Percentiles rank a stretch among this genome's conserved stretches.
phyloP scores from a whole-genome alignment of 129 eudicot genomes.

The Glebionis coronaria region DNA sequence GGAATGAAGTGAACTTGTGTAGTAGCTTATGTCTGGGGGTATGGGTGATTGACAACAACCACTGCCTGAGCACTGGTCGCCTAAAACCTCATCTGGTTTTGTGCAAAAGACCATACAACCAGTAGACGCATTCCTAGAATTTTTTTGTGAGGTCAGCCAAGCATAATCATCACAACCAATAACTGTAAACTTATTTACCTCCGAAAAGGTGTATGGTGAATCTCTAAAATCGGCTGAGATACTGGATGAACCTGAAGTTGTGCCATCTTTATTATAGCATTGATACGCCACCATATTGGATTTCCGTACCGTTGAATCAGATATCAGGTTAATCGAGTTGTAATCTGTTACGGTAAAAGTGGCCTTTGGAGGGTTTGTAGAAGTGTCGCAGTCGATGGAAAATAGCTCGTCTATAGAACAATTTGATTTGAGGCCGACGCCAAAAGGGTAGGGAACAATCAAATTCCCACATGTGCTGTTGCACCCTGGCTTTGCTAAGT shows the following conservation, averaged over 20 bases:
- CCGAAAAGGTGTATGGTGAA: slow-evolving; percentile 28
- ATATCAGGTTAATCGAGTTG: slow-evolving; percentile 19
- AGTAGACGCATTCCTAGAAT: not conserved
- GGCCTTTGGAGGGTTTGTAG: slow-evolving; percentile 11
- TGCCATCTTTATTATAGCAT: slow-evolving; percentile 3
- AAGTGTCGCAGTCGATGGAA: slow-evolving; percentile 30
- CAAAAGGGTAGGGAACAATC: slow-evolving; percentile 25
- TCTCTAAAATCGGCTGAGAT: not conserved
- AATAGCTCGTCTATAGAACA: not conserved
- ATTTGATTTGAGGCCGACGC: not conserved
- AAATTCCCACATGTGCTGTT: slow-evolving; percentile 8
- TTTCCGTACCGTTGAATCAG: slow-evolving; percentile 18
- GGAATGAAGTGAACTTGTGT: too few species aligned
- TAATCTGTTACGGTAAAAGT: not conserved
- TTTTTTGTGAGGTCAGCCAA: not conserved
- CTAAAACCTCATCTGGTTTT: slow-evolving; percentile 8
- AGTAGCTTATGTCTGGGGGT: slow-evolving; percentile 8
- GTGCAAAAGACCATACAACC: slow-evolving; percentile 27
- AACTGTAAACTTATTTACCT: slow-evolving; percentile 30
- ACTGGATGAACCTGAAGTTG: not conserved
- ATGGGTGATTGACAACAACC: slow-evolving; percentile 46
- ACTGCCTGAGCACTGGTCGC: slow-evolving; percentile 33
- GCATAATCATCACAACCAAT: slow-evolving; percentile 41
- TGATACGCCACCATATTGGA: slow-evolving; percentile 5
- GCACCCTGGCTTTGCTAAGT: slow-evolving; percentile 26